Evolutionary conservation across 2,329 filamentous ascomycete genomes (phyloP), one percentile per base, ranked within the genome.

Genomic region (Aurifilum marmelostoma): DNA sequence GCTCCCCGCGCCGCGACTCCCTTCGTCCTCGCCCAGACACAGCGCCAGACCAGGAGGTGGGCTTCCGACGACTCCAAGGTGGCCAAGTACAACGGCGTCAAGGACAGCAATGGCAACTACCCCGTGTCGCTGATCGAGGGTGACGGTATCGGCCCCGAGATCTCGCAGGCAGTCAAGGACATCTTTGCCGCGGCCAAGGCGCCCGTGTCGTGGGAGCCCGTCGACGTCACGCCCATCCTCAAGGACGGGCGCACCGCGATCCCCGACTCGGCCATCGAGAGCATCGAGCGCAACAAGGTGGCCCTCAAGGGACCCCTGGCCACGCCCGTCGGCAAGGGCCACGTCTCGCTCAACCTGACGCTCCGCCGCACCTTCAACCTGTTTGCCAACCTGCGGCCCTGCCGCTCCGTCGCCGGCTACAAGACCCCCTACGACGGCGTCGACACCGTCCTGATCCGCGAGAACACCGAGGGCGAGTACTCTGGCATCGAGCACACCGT

Each of bases 361-460:
- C 94, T 99, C 77, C 95, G 96, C 80, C 92, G 96, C 79, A 99
- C 97, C 73, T 99, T 99, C 87, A 99, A 99, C 88, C 94, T 99
- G 77, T 99, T 99, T 83, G 97, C 96, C 85, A 99, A 99, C 86
- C 88, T 99, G 77, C 94, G 97, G 78, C 96, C 97, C 72, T 99
- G 97, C 90, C 92, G 94, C 80, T 97, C 94, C 73, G 94, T 99
- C 75, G 92, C 92, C 74, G 96, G 96, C 78, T 99, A 91, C 91
- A 97, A 98, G 90, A 99, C 96, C 66, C 94, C 95, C 73, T 98
- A 98, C 86, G 95, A 98, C 81, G 89, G 92, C 77, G 96, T 99
- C 79, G 92, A 99, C 84, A 97, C 94, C 52, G 93, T 97, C 78
- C 87, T 99, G 79, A 98, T 99, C 84, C 93, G 96, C 83, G 96